Evolutionary conservation across 495 filamentous ascomycete species (phyloP).

Genomic region (Lasiosphaeria miniovina): DNA sequence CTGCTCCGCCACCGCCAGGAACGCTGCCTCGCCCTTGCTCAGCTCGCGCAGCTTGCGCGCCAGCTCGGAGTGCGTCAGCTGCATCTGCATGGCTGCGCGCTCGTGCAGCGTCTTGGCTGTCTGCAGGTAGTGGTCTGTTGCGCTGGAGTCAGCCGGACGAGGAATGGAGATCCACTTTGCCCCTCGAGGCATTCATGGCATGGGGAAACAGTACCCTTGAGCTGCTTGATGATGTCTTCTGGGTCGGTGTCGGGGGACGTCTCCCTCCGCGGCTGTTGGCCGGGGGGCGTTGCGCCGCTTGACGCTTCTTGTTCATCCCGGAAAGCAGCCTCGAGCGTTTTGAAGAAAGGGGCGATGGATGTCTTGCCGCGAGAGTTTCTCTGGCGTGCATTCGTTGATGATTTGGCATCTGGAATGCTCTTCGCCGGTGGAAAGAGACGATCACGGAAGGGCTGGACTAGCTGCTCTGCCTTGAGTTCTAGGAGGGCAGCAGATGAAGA

Average conservation of each 20-base stretch:
- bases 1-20: conserved; percentile 17
- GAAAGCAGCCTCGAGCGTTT: conserved; percentile 14
- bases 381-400: conserved; percentile 11
- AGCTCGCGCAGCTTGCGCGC: conserved; percentile 7
- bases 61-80: conserved; percentile 14
- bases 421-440: conserved; percentile 9
- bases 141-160: background rate
- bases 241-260: conserved; percentile 7
- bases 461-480: background rate
- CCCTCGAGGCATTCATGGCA: background rate
- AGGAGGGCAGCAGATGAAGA: background rate
- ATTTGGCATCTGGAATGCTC: background rate
- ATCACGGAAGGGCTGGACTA: conserved; percentile 13
- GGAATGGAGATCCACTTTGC: background rate
- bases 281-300: background rate
- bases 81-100: conserved; percentile 19
- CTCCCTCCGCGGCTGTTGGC: background rate
- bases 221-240: conserved; percentile 18
- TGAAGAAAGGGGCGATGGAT: conserved; percentile 6
- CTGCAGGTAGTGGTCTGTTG: conserved; percentile 21
- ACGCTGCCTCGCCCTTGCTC: conserved; percentile 14
- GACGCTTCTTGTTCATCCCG: background rate
- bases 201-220: conserved; percentile 17
- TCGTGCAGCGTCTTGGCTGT: conserved; percentile 17
- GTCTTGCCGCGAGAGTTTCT: background rate